A percentile compares a stretch with the other conserved stretches of the same genome.
These are phyloP conservation scores for Asterochloris erici DNA, from an alignment of 139 green algal genomes.

Conservation along the genomic window DNA sequence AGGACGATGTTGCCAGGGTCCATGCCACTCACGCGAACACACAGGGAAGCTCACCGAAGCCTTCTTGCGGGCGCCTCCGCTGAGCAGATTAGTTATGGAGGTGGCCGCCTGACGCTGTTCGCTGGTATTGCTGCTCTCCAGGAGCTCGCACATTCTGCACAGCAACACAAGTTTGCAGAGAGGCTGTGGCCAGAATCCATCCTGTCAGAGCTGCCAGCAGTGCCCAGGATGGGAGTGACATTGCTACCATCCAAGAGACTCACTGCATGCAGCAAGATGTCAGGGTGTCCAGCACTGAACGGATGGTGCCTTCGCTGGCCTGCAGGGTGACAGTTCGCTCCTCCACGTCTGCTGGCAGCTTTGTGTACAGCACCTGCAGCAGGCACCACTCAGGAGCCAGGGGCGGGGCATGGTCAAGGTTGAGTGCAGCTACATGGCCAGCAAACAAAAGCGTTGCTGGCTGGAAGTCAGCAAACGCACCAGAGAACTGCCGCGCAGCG, in stretches of 20 bases:
- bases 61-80: constrained; percentile 12
- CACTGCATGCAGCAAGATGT: constrained; percentile 87
- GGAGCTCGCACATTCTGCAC: constrained; percentile 73
- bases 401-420: too few relatives aligned
- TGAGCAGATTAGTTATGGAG: constrained; percentile 49
- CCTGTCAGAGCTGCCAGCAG: not conserved
- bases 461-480: too few relatives aligned
- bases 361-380: constrained; percentile 66
- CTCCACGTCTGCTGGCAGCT: constrained; percentile 76
- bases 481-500: constrained; percentile 52
- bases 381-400: not conserved
- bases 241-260: not conserved
- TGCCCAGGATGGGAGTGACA: not conserved
- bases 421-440: too few relatives aligned
- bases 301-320: constrained; percentile 59
- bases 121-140: constrained; percentile 54
- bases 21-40: too few relatives aligned
- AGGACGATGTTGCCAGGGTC: too few relatives aligned
- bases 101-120: constrained; percentile 48
- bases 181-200: not conserved
- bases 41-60: not conserved
- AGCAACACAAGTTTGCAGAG: not conserved
- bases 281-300: constrained; percentile 76
- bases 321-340: constrained; percentile 70
- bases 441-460: too few relatives aligned